Conservation (phyloP, 106 monocot genomes). For the Triglochin maritima region DNA sequence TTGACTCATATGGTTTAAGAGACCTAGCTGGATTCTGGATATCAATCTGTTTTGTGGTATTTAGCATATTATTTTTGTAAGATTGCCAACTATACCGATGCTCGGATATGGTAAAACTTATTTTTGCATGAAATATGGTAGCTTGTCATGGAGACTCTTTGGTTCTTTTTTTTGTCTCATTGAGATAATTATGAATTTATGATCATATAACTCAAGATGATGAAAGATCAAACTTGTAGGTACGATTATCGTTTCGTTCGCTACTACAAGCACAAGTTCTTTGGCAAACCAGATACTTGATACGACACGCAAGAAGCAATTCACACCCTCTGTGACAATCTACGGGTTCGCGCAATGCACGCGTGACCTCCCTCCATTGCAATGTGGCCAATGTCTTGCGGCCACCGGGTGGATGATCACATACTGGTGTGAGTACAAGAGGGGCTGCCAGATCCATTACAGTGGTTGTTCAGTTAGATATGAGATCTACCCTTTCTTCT, state of each 20-base stretch:
- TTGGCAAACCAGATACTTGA: slow-evolving; percentile 21
- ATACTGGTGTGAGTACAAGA: slow-evolving; percentile 15
- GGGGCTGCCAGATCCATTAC: slow-evolving; percentile 27
- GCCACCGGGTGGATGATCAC: slow-evolving; percentile 19
- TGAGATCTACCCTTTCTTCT: slow-evolving; percentile 41
- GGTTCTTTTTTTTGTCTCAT: not conserved
- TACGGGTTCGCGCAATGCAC: no score
- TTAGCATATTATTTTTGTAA: no score
- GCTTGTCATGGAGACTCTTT: not conserved
- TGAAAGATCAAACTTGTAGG: not conserved
- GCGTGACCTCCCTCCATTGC: no score
- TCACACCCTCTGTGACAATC: slow-evolving; percentile 3
- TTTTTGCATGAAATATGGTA: no score
- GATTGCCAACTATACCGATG: slow-evolving; percentile 17
- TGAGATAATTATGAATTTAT: not conserved
- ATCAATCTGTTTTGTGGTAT: no score
- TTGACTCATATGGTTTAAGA: not conserved
- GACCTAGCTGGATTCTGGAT: slow-evolving; percentile 3
- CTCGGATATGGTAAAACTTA: slow-evolving; percentile 26
- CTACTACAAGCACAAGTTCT: slow-evolving; percentile 27
- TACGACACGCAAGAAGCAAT: slow-evolving; percentile 11
- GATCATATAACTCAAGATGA: not conserved
- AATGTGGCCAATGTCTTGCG: slow-evolving; percentile 24
- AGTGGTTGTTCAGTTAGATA: slow-evolving; percentile 32
- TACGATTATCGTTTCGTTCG: slow-evolving; percentile 44